phyloP scores from a whole-genome alignment of 139 green algal genomes.

The Parachlorella kessleri region DNA sequence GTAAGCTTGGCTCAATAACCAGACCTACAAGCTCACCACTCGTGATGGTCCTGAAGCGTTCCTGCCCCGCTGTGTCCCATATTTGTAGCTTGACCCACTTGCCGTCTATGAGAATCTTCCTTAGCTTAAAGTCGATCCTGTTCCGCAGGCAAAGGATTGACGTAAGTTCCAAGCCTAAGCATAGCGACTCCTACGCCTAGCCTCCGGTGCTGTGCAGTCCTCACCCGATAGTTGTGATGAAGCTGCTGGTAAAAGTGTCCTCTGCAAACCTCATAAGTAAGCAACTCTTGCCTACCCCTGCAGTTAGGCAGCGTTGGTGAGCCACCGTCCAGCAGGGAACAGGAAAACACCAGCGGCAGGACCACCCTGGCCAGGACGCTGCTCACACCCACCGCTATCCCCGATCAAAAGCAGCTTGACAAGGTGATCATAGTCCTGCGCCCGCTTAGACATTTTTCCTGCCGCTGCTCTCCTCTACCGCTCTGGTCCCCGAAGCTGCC shows the following conservation, averaged over 20 bases:
- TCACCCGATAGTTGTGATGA: slow-evolving; percentile 98
- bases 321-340: background rate
- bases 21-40: slow-evolving; percentile 61
- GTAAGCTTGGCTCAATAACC: background rate
- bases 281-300: slow-evolving; percentile 97
- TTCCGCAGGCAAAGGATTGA: background rate
- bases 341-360: background rate
- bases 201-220: background rate
- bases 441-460: too few species aligned
- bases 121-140: slow-evolving; percentile 99
- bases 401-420: slow-evolving; percentile 98
- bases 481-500: too few species aligned
- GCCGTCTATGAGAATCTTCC: slow-evolving; percentile 92
- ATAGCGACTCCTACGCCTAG: background rate
- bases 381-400: slow-evolving; percentile 80
- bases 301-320: background rate
- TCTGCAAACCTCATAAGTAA: slow-evolving; percentile 95
- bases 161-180: background rate
- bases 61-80: slow-evolving; percentile 98
- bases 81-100: slow-evolving; percentile 98
- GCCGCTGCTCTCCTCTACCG: too few species aligned
- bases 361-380: background rate
- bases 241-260: slow-evolving; percentile 95
- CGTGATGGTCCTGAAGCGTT: slow-evolving; percentile 98
- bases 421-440: slow-evolving; percentile 89